A percentile compares a stretch with the other conserved stretches of the same genome.
These are phyloP conservation scores for Fusarium camptoceras DNA, from an alignment of 2,329 filamentous ascomycete species.

Conservation along the genomic window DNA sequence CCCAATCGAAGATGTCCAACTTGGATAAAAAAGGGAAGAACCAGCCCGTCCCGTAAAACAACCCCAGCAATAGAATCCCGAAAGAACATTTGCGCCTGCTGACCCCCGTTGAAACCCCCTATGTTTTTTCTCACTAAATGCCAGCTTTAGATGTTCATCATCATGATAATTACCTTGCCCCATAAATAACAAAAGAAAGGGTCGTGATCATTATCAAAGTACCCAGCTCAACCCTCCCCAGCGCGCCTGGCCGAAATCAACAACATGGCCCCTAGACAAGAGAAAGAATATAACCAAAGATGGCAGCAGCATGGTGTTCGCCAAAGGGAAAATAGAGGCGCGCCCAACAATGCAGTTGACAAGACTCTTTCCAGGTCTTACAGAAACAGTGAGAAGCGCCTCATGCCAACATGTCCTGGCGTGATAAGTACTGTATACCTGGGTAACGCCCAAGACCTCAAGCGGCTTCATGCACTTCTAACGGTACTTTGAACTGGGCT, in stretches of 20 bases:
- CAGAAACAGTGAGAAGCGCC: not conserved
- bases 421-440: not conserved
- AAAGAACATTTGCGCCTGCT: slow-evolving; percentile 28
- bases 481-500: not conserved
- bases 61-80: slow-evolving; percentile 1
- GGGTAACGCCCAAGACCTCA: not conserved
- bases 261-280: slow-evolving; percentile 2
- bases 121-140: slow-evolving; percentile 25
- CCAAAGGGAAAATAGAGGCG: not conserved
- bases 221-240: slow-evolving; percentile 30
- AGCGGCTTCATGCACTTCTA: not conserved
- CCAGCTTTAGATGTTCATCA: slow-evolving; percentile 37
- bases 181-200: slow-evolving; percentile 28
- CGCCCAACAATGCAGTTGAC: not conserved
- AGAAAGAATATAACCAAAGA: not conserved
- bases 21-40: slow-evolving; percentile 24
- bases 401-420: not conserved
- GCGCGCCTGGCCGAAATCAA: slow-evolving; percentile 19
- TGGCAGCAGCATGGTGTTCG: not conserved
- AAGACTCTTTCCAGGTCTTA: not conserved
- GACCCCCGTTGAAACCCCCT: slow-evolving; percentile 8
- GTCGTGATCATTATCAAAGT: slow-evolving; percentile 36
- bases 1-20: slow-evolving; percentile 25
- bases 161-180: slow-evolving; percentile 27
- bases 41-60: slow-evolving; percentile 31